These are phyloP conservation scores for Fusarium gaditjirri DNA, from an alignment of 2,329 filamentous ascomycete species.

Conservation along the genomic window DNA sequence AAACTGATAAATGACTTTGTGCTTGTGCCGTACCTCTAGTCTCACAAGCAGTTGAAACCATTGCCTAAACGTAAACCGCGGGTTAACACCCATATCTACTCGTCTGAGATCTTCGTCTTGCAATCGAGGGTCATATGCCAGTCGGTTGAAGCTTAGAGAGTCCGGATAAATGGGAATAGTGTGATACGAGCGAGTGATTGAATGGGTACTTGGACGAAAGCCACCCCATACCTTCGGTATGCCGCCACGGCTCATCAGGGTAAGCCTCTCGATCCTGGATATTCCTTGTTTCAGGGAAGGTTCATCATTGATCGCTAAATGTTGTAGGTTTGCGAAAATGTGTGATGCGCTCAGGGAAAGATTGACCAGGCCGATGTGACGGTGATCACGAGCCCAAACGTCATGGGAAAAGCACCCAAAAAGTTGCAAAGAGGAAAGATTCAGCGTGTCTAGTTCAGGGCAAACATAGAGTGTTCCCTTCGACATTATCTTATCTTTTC, in stretches of 20 bases:
- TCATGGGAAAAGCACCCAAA: background rate
- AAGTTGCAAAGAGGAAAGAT: accelerated
- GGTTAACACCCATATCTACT: background rate
- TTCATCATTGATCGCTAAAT: no score
- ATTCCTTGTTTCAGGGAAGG: accelerated
- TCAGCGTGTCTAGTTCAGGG: background rate
- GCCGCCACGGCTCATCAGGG: no score
- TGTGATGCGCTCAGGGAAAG: background rate
- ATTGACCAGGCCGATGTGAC: background rate
- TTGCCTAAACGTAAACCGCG: no score
- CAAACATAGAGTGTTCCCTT: background rate
- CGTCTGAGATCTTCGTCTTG: background rate
- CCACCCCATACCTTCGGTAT: no score
- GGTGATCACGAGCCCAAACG: background rate
- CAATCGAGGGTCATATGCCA: background rate
- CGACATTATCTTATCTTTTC: background rate
- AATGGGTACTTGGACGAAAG: no score
- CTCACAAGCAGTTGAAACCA: background rate
- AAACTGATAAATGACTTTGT: background rate
- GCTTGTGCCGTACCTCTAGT: accelerated
- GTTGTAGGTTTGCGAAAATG: no score
- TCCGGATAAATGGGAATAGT: background rate
- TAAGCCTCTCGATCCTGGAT: background rate
- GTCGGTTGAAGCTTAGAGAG: background rate
- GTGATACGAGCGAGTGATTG: background rate